Evolutionary conservation across 352 stramenopile species (phyloP), one percentile per base, ranked within the genome.

Genomic region (Phytophthora pini): DNA sequence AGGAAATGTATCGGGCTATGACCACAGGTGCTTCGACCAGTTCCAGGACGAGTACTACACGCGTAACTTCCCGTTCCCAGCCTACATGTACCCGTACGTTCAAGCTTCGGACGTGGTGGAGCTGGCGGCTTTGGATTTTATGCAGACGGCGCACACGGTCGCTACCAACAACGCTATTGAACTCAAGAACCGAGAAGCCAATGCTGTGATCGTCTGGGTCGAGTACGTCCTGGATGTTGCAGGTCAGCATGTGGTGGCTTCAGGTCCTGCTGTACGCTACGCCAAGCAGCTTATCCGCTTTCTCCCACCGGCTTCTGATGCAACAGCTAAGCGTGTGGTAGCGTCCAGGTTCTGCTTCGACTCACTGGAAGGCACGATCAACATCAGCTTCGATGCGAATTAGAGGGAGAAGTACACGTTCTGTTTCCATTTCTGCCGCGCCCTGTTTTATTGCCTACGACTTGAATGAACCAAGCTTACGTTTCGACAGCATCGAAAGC

Each of bases 241-340:
- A 11, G 78, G 63, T 36, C 38, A 77, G 26, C 64, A 88, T 39
- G 53, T 88, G 2, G 74, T 88, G 22, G 68, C 80, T 5, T 89
- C 82, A 0, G 85, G 85, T 1, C 85, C 85, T 17, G 70, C 76
- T 1, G 76, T 82, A 5, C 65, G 75, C 6, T 80, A 90, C 51
- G 71, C 81, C n/a, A 94, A 94, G 75, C 85, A 94, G 65, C 74
- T 89, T 24, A 79, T 94, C 15, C 81, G 85, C 12, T 94, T 94
- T 61, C 61, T 94, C 8, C 62, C 67, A 7, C 69, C 74, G 3
- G 11, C 44, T 17, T 40, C 61, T 24, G 24, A 24, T 3, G 46
- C 10, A 13, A 36, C 50, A 31, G 13, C 46, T 0, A 65, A 56
- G 29, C 63, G 27, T 11, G n/a, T 77, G 17, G 65, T 81, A 11